Conservation (phyloP, 345 rosid species). For the Euphorbia peplus region DNA sequence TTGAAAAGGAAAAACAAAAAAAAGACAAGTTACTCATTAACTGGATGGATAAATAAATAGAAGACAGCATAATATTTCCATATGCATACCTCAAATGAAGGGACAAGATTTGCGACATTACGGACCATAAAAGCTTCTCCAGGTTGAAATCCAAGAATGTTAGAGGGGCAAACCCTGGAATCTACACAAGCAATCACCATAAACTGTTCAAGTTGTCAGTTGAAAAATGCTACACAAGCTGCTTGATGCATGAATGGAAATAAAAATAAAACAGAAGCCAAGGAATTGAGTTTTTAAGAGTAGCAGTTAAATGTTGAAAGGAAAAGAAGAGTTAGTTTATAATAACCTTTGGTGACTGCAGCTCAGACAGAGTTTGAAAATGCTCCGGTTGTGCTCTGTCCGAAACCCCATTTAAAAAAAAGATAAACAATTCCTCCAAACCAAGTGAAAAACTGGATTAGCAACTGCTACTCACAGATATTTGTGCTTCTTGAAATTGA, state of each 20-base stretch:
- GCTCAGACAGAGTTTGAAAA: constrained; percentile 22
- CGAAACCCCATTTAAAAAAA: constrained; percentile 1
- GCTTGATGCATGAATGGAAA: neutral
- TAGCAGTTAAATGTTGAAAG: neutral
- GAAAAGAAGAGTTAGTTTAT: neutral
- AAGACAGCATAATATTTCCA: neutral
- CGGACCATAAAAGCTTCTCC: constrained; percentile 33
- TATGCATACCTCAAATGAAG: constrained; percentile 22
- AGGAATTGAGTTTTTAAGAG: neutral
- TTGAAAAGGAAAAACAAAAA: neutral
- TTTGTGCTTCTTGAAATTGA: constrained; percentile 50
- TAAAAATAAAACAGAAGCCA: neutral
- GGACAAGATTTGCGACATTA: constrained; percentile 29
- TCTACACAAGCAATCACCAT: constrained; percentile 38
- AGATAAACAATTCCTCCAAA: neutral
- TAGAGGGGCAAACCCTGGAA: constrained; percentile 33
- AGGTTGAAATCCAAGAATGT: constrained; percentile 35
- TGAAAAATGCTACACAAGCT: constrained; percentile 3
- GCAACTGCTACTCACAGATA: constrained; percentile 40
- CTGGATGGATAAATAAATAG: neutral
- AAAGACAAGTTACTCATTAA: too few species aligned
- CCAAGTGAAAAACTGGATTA: neutral
- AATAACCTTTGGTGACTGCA: constrained; percentile 28
- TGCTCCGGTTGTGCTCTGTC: constrained; percentile 21
- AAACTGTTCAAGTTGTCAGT: constrained; percentile 29